Percentiles rank a stretch among this genome's conserved stretches.
Conservation (phyloP, 768 basidiomycete genomes). For the Suillus placidus region DNA sequence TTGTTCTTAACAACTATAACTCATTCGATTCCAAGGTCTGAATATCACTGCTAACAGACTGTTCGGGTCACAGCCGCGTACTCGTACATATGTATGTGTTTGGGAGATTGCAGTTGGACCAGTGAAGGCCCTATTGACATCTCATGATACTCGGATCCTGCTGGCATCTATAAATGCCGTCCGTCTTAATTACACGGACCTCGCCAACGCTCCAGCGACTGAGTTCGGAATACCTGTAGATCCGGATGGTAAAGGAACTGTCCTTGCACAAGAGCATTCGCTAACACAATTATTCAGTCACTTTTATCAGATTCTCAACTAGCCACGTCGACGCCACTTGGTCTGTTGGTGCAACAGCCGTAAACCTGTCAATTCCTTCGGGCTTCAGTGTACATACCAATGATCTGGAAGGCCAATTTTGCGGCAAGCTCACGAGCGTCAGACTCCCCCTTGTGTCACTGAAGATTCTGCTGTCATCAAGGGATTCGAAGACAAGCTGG, state of each 20-base stretch:
- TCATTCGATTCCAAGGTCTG: slow-evolving; percentile 50
- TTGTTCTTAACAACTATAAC: slow-evolving; percentile 9
- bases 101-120: slow-evolving; percentile 86
- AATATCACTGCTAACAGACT: slow-evolving; percentile 83
- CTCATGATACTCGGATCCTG: slow-evolving; percentile 54
- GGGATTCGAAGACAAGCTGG: slow-evolving; percentile 53
- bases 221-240: slow-evolving; percentile 64
- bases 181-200: slow-evolving; percentile 70
- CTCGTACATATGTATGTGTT: slow-evolving; percentile 85
- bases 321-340: slow-evolving; percentile 58
- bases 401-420: slow-evolving; percentile 69
- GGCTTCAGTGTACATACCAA: slow-evolving; percentile 74
- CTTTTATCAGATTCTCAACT: slow-evolving; percentile 75
- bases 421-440: slow-evolving; percentile 65
- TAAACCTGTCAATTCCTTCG: slow-evolving; percentile 54
- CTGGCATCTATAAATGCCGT: slow-evolving; percentile 59
- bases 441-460: slow-evolving; percentile 52
- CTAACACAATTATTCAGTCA: slow-evolving; percentile 53
- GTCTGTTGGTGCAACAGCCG: slow-evolving; percentile 52
- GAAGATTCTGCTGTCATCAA: slow-evolving; percentile 52
- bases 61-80: slow-evolving; percentile 86
- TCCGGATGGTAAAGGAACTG: slow-evolving; percentile 68
- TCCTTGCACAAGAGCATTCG: neutral
- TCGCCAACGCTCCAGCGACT: slow-evolving; percentile 77
- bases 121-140: slow-evolving; percentile 58